These are phyloP conservation scores for Diaporthe sp. DNA, from an alignment of 2,329 filamentous ascomycete species.

Conservation along the genomic window DNA sequence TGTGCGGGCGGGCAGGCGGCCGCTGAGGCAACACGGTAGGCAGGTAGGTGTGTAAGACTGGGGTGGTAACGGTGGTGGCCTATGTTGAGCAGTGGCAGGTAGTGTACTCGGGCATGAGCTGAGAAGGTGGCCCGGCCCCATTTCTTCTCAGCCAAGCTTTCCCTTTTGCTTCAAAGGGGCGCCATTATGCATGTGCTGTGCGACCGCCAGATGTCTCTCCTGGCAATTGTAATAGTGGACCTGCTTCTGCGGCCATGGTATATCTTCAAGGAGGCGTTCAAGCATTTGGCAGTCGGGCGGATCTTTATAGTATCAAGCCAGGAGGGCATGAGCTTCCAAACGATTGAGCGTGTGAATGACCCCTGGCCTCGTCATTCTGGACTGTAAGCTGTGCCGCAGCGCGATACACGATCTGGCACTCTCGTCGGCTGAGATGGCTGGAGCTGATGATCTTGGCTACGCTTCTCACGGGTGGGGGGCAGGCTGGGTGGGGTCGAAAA, in stretches of 20 bases:
- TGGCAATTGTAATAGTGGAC: not conserved
- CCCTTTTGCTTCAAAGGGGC: not conserved
- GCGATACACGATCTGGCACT: too few species aligned
- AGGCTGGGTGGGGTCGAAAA: not conserved
- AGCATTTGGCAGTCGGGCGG: not conserved
- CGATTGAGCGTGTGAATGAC: not conserved
- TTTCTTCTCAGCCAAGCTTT: not conserved
- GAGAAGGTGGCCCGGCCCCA: not conserved
- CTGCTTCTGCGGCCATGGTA: too few species aligned
- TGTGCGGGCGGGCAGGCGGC: not conserved
- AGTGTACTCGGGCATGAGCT: not conserved
- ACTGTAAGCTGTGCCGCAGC: too few species aligned
- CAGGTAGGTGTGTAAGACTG: not conserved
- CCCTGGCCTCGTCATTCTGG: not conserved
- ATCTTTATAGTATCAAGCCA: too few species aligned
- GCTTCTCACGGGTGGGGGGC: not conserved
- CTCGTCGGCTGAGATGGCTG: not conserved
- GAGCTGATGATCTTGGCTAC: not conserved
- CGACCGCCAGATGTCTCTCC: not conserved
- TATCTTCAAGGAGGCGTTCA: not conserved
- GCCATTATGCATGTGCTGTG: slow-evolving; percentile 5
- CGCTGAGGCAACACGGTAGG: slow-evolving; percentile 6
- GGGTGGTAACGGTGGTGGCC: not conserved
- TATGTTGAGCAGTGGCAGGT: not conserved
- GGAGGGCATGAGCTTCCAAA: not conserved